Base-by-base conservation (phyloP, 73 alveolate genomes). In the Paramecium sonneborni region DNA sequence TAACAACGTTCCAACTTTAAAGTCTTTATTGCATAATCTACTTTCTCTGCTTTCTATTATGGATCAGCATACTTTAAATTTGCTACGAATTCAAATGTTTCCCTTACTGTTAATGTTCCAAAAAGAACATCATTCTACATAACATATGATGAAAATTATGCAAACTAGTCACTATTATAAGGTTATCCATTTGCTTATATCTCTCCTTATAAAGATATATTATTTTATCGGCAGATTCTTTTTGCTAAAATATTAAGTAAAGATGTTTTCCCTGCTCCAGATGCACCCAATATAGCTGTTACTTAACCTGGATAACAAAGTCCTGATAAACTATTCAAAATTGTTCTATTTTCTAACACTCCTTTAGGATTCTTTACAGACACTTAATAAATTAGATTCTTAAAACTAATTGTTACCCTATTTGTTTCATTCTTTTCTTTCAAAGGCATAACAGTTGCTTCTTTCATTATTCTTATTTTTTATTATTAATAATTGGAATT, bases 181-280 rank as follows among this genome's bases (percentile, higher is more conserved):
- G 94, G 68, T 93, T 92, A 52, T 85, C 96, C 98, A 89, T 97
- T 97, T 85, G 97, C 96, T 37, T 5, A 85, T 30, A 97, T 86
- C 48, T 95, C 92, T 14, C 99, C 99, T 23, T 62, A 32, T 57
- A 95, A 93, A 28, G 28, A 79, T 3, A 97, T 95, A 70, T 95
- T 85, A 56, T 85, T 76, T 4, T 96, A 57, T 10, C 56, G 37
- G 5, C 86, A 95, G 10, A 82, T 82, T 92, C 97, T 96, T 15
- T 97, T 97, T 9, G 99, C 97, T 21, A 97, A 52, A 21, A 89
- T 85, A 90, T 97, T 97, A 68, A 97, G 89, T 34, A 97, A 88
- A 2, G 99, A 94, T 8, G 99, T 97, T 85, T 97, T 97, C 12
- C 99, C 99, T 23, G 99, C 98, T 35, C 99, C 99, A 44, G 98